These are phyloP conservation scores for Anacardium occidentale DNA, from an alignment of 345 rosid species.

Conservation along the genomic window DNA sequence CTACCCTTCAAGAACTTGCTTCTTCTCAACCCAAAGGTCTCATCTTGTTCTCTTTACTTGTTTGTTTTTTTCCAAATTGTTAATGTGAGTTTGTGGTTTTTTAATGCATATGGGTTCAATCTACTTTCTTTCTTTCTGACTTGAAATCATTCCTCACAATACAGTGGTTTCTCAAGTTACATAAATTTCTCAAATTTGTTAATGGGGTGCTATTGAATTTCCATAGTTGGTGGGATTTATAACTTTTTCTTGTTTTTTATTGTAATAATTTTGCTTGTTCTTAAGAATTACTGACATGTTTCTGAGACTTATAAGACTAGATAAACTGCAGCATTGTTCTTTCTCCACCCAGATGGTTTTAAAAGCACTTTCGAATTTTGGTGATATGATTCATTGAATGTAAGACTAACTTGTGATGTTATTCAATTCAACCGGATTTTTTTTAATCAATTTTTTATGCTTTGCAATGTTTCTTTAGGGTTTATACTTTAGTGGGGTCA, in stretches of 20 bases:
- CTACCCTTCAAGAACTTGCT: constrained; percentile 41
- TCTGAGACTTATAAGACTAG: background rate
- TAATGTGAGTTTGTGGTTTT: background rate
- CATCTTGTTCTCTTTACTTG: background rate
- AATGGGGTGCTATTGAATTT: background rate
- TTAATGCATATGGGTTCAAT: background rate
- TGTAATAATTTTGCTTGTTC: background rate
- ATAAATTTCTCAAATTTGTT: background rate
- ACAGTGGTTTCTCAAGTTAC: background rate
- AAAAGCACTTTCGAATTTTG: background rate
- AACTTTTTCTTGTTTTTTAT: too few relatives aligned
- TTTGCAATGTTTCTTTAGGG: too few relatives aligned
- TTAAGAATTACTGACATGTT: background rate
- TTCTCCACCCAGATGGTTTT: background rate
- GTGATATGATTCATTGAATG: background rate
- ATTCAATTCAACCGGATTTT: background rate
- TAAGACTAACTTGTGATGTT: background rate
- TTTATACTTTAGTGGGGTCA: background rate
- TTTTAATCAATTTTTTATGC: background rate
- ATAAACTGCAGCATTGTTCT: background rate
- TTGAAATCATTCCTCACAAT: background rate
- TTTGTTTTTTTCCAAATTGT: background rate
- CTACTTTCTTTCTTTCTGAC: background rate
- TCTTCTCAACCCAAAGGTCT: constrained; percentile 49
- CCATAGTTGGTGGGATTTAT: background rate